Evolutionary conservation across 805 yeast genomes (phyloP).

Genomic region (Pichia cephalocereana): DNA sequence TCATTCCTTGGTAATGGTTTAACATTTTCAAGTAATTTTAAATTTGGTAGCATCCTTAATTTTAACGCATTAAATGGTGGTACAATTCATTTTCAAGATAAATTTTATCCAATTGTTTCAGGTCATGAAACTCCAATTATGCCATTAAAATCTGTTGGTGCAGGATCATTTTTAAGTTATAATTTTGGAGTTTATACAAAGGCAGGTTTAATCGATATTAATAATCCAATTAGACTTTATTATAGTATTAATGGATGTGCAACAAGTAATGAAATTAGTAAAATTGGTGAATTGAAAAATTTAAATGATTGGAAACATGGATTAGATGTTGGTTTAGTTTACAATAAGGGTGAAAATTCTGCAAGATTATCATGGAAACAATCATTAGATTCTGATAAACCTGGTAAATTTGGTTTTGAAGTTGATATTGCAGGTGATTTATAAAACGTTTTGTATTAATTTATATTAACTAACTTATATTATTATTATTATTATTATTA

Average conservation of each 20-base stretch:
- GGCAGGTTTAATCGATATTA: conserved; percentile 2
- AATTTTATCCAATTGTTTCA: conserved; percentile 53
- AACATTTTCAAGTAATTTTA: conserved; percentile 40
- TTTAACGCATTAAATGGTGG: conserved; percentile 17
- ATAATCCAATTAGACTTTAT: conserved; percentile 10
- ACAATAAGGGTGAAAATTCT: conserved; percentile 5
- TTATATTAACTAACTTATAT: neutral
- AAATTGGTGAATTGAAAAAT: neutral
- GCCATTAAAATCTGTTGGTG: conserved; percentile 8
- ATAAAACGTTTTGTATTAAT: neutral
- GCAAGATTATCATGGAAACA: conserved; percentile 9
- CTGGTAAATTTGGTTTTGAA: conserved; percentile 11
- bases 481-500: neutral
- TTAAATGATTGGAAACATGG: conserved; percentile 7
- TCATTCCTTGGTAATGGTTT: conserved; percentile 36
- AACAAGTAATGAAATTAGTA: conserved; percentile 1
- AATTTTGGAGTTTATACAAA: conserved; percentile 7
- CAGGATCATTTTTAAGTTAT: conserved; percentile 9
- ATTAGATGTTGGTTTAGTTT: conserved; percentile 10
- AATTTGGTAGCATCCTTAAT: conserved; percentile 48
- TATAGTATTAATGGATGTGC: conserved; percentile 8
- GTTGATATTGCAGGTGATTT: conserved; percentile 10
- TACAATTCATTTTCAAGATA: conserved; percentile 58
- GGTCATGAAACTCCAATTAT: conserved; percentile 17
- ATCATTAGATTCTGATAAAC: neutral